Evolutionary conservation across 176 grass and related monocot genomes (phyloP).

Genomic region (Hordeum marinum): DNA sequence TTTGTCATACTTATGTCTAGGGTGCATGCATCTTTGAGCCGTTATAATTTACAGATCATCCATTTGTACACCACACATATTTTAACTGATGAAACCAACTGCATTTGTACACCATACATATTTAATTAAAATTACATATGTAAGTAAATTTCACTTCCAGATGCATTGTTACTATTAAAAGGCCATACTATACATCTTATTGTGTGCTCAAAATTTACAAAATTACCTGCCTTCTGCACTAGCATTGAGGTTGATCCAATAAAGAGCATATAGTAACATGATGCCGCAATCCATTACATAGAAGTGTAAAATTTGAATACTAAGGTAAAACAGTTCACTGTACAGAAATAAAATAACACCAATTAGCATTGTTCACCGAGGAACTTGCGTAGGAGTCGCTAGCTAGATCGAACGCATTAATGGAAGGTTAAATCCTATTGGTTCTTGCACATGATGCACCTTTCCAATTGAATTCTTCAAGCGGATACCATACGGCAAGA

Average conservation of each 20-base stretch:
- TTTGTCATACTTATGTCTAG: neutral
- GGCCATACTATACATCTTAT: neutral
- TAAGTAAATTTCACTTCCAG: neutral
- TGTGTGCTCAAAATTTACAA: neutral
- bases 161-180: neutral
- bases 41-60: neutral
- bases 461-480: slow-evolving; percentile 67
- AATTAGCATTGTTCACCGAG: neutral
- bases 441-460: slow-evolving; percentile 55
- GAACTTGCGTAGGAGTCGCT: slow-evolving; percentile 30
- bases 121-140: neutral
- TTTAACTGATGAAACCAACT: neutral
- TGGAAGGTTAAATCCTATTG: slow-evolving; percentile 45
- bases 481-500: slow-evolving; percentile 49
- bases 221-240: neutral
- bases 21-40: neutral
- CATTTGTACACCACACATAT: neutral
- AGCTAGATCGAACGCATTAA: slow-evolving; percentile 63
- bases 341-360: neutral
- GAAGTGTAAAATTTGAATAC: neutral
- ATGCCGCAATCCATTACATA: neutral
- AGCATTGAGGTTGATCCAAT: neutral
- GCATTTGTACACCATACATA: neutral
- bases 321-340: neutral
- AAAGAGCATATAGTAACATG: neutral